Evolutionary conservation across 305 asterid species (phyloP).

Genomic region (Fraxinus sp.): DNA sequence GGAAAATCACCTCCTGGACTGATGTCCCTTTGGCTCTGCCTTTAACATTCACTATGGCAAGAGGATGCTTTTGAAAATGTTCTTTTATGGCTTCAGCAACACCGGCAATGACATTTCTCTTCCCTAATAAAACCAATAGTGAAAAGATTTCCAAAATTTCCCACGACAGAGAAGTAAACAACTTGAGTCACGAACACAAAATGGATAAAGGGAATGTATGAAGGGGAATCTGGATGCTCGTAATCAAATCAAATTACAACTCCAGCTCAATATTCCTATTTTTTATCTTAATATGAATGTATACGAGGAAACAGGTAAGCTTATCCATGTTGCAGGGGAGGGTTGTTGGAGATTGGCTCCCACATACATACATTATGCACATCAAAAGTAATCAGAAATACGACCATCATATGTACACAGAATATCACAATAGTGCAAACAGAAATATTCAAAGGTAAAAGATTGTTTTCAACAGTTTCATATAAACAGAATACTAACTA

Average conservation of each 20-base stretch:
- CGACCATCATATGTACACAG: neutral
- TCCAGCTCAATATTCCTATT: neutral
- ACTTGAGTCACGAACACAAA: neutral
- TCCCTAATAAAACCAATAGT: constrained; percentile 51
- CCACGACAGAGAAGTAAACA: neutral
- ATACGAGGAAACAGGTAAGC: neutral
- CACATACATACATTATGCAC: neutral
- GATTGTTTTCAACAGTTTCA: neutral
- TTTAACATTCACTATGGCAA: constrained; percentile 85
- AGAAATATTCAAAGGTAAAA: neutral
- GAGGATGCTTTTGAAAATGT: constrained; percentile 76
- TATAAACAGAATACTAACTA: neutral
- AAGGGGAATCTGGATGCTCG: neutral
- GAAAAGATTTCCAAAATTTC: neutral
- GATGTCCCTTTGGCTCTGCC: constrained; percentile 97
- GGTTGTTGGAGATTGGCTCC: neutral
- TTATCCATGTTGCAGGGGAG: neutral
- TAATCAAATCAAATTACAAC: neutral
- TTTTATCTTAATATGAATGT: neutral
- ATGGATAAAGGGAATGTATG: neutral
- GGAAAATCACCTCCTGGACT: constrained; percentile 72
- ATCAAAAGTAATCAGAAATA: neutral
- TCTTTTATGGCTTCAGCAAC: constrained; percentile 60
- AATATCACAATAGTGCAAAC: neutral
- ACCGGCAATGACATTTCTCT: constrained; percentile 70